Evolutionary conservation across 768 basidiomycete species (phyloP), one percentile per base, ranked within the genome.

Genomic region (Exsudoporus frostii): DNA sequence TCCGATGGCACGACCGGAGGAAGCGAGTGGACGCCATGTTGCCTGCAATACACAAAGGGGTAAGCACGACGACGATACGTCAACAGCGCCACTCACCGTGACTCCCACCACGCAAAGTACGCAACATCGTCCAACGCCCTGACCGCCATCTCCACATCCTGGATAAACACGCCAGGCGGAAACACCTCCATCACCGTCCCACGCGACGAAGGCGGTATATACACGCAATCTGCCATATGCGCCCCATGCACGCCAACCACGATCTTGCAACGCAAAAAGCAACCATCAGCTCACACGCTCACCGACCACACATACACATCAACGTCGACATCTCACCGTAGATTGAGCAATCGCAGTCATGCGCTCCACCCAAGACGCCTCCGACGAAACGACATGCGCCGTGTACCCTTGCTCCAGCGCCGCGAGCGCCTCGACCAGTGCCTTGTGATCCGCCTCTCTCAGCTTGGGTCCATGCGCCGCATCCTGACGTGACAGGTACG

Each of bases 131-230:
- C 79, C 22, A 85, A 61, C 8, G 80, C 76, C 27, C 71, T 71
- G n/a, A 75, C 74, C 19, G 85, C 77, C 45, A 82, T 69, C 61
- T 85, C 81, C 52, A 79, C 77, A 59, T 90, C 86, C 44, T 77
- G 79, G 24, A 77, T 74, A 67, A 88, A 91, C 19, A 77, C 77
- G n/a, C 79, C 79, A 3, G 77, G 72, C 19, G 83, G 86, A 71
- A 88, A 91, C 61, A 92, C 76, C 70, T 94, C 91, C 73, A 92
- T 81, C 33, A 92, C 74, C 4, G 84, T 83, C 20, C 87, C 76
- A 24, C 78, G 73, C 15, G 75, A 60, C 24, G 81, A 79, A 5
- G 79, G 79, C 53, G 79, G 80, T 80, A 92, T 83, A 72, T 84
- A 91, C 15, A 87, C 68, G 50, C 81, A 69, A 64, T 92, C 88